phyloP scores from a whole-genome alignment of 2,329 filamentous ascomycete species.

The Trichoderma citrinoviride region DNA sequence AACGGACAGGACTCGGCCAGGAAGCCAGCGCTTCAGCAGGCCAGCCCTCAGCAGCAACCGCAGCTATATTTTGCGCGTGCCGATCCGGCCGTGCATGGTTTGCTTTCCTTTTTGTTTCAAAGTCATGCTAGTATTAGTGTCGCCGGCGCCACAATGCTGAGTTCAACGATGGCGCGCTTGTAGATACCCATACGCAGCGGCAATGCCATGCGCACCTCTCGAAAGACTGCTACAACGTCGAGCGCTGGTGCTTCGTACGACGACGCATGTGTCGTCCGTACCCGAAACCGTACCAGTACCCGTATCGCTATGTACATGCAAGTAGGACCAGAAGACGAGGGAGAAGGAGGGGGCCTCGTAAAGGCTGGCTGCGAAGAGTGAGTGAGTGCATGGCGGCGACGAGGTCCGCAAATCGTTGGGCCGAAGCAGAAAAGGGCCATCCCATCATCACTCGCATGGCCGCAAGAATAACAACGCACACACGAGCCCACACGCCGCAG shows the following conservation, averaged over 20 bases:
- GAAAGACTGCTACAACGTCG: not conserved
- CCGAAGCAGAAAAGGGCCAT: slow-evolving; percentile 8
- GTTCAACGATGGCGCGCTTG: not conserved
- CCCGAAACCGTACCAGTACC: not conserved
- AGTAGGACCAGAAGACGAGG: not conserved
- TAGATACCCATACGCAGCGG: slow-evolving; percentile 2
- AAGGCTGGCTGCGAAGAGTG: not conserved
- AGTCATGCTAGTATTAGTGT: not conserved
- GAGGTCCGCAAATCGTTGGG: slow-evolving; percentile 15
- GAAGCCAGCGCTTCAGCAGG: not conserved
- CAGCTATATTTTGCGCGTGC: slow-evolving; percentile 7
- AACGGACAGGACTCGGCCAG: not conserved
- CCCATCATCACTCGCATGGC: slow-evolving; percentile 20
- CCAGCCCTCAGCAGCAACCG: not conserved
- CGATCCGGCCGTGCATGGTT: slow-evolving; percentile 14
- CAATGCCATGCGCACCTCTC: not conserved
- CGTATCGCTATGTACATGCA: not conserved
- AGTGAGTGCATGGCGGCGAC: slow-evolving; percentile 8
- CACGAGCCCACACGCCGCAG: slow-evolving; percentile 16
- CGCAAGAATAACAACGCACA: slow-evolving; percentile 22
- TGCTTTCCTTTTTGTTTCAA: slow-evolving; percentile 5
- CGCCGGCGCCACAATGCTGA: slow-evolving; percentile 7
- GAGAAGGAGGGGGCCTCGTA: slow-evolving; percentile 2
- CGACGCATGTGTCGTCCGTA: slow-evolving; percentile 7
- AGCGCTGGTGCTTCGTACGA: not conserved